These are phyloP conservation scores for Firmiana major DNA, from an alignment of 345 rosid genomes.

Conservation along the genomic window DNA sequence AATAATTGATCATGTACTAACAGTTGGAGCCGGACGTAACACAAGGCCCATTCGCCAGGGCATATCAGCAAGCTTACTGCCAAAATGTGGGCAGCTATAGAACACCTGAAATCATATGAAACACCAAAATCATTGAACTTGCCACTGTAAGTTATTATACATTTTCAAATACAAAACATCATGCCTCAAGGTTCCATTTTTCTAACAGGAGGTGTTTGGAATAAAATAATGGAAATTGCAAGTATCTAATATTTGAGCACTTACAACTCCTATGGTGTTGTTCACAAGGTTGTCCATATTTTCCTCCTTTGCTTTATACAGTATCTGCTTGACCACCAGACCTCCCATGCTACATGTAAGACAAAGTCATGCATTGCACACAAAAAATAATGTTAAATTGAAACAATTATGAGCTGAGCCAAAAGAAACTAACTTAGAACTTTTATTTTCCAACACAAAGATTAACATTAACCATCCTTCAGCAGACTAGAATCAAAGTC, in stretches of 20 bases:
- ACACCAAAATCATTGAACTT: constrained; percentile 9
- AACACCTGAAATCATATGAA: constrained; percentile 56
- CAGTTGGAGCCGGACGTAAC: constrained; percentile 92
- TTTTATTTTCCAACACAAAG: background rate
- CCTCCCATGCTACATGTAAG: constrained; percentile 83
- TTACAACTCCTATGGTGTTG: constrained; percentile 88
- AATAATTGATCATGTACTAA: constrained; percentile 33
- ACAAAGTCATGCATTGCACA: constrained; percentile 7
- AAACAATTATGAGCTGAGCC: background rate
- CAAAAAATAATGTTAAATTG: background rate
- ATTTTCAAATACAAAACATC: background rate
- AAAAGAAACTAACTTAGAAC: constrained; percentile 10
- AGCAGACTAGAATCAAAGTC: background rate
- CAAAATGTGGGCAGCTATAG: constrained; percentile 98
- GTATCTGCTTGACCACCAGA: constrained; percentile 92
- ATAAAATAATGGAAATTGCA: background rate
- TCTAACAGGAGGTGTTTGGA: background rate
- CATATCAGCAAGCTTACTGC: constrained; percentile 98
- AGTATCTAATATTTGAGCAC: constrained; percentile 25
- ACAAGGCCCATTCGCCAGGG: constrained; percentile 99
- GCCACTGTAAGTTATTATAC: background rate
- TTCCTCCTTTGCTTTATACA: constrained; percentile 79
- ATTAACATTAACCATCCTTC: constrained; percentile 2
- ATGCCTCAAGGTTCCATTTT: background rate
- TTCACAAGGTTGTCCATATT: constrained; percentile 70